A percentile compares a stretch with the other conserved stretches of the same genome.
phyloP scores from a whole-genome alignment of 2,329 filamentous ascomycete species.

The Hypoxylon sp. region DNA sequence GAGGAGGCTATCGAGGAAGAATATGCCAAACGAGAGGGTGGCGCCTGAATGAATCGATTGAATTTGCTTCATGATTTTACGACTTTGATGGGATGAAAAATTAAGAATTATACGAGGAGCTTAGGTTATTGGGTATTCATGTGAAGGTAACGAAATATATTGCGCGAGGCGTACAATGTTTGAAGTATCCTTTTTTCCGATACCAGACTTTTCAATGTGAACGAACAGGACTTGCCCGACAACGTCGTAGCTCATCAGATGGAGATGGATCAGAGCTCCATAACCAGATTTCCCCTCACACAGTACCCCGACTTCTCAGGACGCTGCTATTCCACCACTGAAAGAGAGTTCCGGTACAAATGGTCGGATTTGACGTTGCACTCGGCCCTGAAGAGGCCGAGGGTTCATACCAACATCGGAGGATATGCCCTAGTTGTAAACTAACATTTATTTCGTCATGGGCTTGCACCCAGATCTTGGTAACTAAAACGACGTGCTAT shows the following conservation, averaged over 20 bases:
- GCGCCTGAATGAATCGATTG: slow-evolving; percentile 61
- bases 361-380: slow-evolving; percentile 34
- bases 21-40: slow-evolving; percentile 74
- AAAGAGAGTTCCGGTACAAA: slow-evolving; percentile 23
- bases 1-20: slow-evolving; percentile 75
- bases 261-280: slow-evolving; percentile 24
- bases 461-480: slow-evolving; percentile 31
- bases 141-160: neutral
- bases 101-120: neutral
- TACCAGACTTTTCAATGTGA: neutral
- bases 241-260: slow-evolving; percentile 1
- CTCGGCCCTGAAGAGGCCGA: slow-evolving; percentile 41
- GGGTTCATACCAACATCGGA: slow-evolving; percentile 16
- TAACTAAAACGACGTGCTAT: slow-evolving; percentile 31
- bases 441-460: slow-evolving; percentile 19
- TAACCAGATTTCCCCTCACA: slow-evolving; percentile 7
- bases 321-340: slow-evolving; percentile 46
- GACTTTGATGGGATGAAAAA: neutral
- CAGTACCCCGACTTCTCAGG: slow-evolving; percentile 29
- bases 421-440: slow-evolving; percentile 15
- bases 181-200: slow-evolving; percentile 3
- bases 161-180: neutral
- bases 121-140: neutral
- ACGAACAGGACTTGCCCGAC: slow-evolving; percentile 7
- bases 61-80: neutral